Conservation (phyloP, 2,329 filamentous ascomycete genomes). For the Alternaria novae-zelandiae region DNA sequence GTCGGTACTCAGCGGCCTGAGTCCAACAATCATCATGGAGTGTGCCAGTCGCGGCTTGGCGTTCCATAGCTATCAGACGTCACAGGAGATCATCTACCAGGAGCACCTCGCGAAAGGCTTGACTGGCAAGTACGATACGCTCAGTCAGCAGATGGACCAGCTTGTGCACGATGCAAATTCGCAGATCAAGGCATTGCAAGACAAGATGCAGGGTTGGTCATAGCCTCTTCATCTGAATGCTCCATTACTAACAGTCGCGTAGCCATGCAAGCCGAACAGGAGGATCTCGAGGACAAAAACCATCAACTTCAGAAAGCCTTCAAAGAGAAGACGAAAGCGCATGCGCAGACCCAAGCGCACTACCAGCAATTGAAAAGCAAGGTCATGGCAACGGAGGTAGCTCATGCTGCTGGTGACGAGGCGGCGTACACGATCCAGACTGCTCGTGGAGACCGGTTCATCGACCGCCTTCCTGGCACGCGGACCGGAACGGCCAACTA, state of each 20-base stretch:
- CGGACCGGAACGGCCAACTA: slow-evolving; percentile 33
- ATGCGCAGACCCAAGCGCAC: slow-evolving; percentile 69
- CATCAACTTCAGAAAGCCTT: slow-evolving; percentile 71
- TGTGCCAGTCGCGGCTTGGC: slow-evolving; percentile 78
- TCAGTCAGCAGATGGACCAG: slow-evolving; percentile 74
- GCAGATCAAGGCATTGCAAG: slow-evolving; percentile 71
- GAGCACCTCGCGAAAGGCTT: slow-evolving; percentile 74
- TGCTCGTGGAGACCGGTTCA: slow-evolving; percentile 36
- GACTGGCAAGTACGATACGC: slow-evolving; percentile 70
- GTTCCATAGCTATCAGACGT: slow-evolving; percentile 88
- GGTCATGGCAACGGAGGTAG: slow-evolving; percentile 61
- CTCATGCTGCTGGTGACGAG: slow-evolving; percentile 61
- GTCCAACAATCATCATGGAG: slow-evolving; percentile 82
- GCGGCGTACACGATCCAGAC: slow-evolving; percentile 40
- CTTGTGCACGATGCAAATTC: slow-evolving; percentile 76
- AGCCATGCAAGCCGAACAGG: slow-evolving; percentile 68
- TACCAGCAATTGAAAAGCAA: slow-evolving; percentile 64
- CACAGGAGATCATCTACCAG: slow-evolving; percentile 84
- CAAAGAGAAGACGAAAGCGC: slow-evolving; percentile 73
- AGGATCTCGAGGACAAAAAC: slow-evolving; percentile 71
- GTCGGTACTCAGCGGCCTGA: slow-evolving; percentile 81
- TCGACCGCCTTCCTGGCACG: slow-evolving; percentile 39
- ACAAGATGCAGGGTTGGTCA: slow-evolving; percentile 65
- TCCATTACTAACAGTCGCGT: background rate
- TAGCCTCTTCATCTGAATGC: background rate